Evolutionary conservation across 805 yeast genomes (phyloP).

Genomic region (Maudiozyma turicensis): DNA sequence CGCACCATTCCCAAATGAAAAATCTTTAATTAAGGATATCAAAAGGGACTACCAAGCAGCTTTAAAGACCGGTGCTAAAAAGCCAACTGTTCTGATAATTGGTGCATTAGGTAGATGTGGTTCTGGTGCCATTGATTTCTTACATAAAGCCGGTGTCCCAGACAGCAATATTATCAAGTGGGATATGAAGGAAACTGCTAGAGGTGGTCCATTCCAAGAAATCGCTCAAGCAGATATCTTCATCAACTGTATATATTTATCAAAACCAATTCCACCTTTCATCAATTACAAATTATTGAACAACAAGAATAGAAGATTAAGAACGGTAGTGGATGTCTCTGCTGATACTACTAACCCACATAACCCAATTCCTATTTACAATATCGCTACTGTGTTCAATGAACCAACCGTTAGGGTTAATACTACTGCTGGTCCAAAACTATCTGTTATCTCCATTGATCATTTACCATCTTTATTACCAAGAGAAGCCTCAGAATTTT

Average conservation of each 20-base stretch:
- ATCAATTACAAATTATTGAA: constrained; percentile 61
- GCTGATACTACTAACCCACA: constrained; percentile 98
- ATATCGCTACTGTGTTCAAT: constrained; percentile 79
- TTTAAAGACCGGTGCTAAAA: constrained; percentile 47
- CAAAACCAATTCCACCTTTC: constrained; percentile 90
- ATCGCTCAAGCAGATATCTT: constrained; percentile 81
- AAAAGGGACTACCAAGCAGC: constrained; percentile 49
- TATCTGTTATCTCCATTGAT: constrained; percentile 90
- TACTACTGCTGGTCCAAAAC: constrained; percentile 69
- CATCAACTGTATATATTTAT: constrained; percentile 90
- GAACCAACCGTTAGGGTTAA: constrained; percentile 85
- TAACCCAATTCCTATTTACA: constrained; percentile 93
- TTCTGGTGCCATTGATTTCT: constrained; percentile 85
- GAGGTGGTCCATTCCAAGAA: constrained; percentile 95
- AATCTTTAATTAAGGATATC: constrained; percentile 62
- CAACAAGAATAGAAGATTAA: constrained; percentile 57
- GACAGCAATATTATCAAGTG: constrained; percentile 76
- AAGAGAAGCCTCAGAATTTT: constrained; percentile 92
- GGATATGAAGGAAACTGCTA: constrained; percentile 95
- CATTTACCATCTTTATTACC: constrained; percentile 94
- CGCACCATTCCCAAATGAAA: constrained; percentile 74
- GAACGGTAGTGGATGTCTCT: constrained; percentile 93
- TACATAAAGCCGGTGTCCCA: constrained; percentile 79
- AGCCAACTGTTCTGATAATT: constrained; percentile 77
- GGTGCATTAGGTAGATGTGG: constrained; percentile 99